These are phyloP conservation scores for Aquilaria yunnanensis DNA, from an alignment of 345 rosid species.

Conservation along the genomic window DNA sequence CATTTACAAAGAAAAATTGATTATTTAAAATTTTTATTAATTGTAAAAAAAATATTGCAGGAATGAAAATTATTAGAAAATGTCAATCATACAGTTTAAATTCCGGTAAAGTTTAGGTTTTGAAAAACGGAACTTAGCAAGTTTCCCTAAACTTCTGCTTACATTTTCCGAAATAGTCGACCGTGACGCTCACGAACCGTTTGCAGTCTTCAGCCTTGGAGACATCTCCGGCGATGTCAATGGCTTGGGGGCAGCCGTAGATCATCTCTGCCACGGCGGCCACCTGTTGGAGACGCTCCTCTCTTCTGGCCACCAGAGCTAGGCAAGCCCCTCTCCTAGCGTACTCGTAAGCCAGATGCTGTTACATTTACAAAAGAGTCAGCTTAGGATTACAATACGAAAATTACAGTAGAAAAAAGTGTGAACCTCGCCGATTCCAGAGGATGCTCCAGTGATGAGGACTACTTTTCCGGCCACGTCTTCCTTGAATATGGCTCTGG, in stretches of 20 bases:
- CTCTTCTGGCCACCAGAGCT: constrained; percentile 50
- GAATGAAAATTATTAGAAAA: too few species aligned
- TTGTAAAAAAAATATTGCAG: too few species aligned
- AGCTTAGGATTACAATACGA: too few species aligned
- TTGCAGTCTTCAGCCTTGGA: constrained; percentile 43
- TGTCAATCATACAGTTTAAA: too few species aligned
- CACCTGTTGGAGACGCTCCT: constrained; percentile 34
- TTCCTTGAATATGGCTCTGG: constrained; percentile 24
- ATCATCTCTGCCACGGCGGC: constrained; percentile 23
- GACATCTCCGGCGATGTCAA: constrained; percentile 46
- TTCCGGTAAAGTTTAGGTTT: too few species aligned
- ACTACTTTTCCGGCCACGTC: constrained; percentile 60
- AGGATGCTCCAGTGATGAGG: constrained; percentile 61
- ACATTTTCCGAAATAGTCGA: constrained; percentile 46
- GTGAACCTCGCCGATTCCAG: constrained; percentile 60
- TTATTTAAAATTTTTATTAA: too few species aligned
- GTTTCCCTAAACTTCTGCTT: constrained; percentile 7
- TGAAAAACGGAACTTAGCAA: not conserved
- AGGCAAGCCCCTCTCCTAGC: constrained; percentile 53
- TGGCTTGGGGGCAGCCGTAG: constrained; percentile 41
- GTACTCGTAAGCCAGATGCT: constrained; percentile 57
- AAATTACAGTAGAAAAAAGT: not conserved
- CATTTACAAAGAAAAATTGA: too few species aligned
- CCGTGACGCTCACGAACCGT: constrained; percentile 32
- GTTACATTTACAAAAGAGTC: not conserved